Evolutionary conservation across 176 grass and related monocot genomes (phyloP).

Genomic region (Triticum monococcum): DNA sequence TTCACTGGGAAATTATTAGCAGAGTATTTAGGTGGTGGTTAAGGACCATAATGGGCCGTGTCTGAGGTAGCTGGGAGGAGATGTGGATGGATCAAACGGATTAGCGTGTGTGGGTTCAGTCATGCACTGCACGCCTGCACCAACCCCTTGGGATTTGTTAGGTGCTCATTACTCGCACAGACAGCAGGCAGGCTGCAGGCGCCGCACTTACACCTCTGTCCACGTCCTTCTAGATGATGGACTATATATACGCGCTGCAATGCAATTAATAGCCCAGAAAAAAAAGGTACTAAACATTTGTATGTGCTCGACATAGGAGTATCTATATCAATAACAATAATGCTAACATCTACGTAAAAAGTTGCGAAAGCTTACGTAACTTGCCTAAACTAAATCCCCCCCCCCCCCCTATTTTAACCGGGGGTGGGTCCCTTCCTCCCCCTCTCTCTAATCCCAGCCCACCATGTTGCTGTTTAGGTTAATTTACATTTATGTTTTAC

Average conservation of each 20-base stretch:
- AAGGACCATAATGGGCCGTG: not conserved
- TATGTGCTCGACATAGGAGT: no score
- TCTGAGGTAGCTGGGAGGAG: not conserved
- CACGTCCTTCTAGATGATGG: not conserved
- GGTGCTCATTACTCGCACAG: not conserved
- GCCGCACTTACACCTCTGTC: not conserved
- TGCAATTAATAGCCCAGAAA: no score
- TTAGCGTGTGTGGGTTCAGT: not conserved
- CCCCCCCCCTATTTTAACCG: no score
- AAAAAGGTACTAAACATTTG: no score
- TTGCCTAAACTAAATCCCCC: no score
- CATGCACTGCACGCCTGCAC: not conserved
- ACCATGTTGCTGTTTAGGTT: no score
- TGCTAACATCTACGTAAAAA: no score
- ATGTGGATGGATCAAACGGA: not conserved
- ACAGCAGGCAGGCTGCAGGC: not conserved
- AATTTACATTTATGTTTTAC: no score
- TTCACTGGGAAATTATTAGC: not conserved
- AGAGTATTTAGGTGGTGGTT: not conserved
- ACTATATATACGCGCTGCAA: not conserved
- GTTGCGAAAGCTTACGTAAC: no score
- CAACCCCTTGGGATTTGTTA: not conserved
- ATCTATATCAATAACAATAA: no score
- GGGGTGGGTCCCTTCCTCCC: no score
- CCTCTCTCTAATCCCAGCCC: no score